phyloP scores from a whole-genome alignment of 495 filamentous ascomycete species.

The Neurospora tetrasperma region DNA sequence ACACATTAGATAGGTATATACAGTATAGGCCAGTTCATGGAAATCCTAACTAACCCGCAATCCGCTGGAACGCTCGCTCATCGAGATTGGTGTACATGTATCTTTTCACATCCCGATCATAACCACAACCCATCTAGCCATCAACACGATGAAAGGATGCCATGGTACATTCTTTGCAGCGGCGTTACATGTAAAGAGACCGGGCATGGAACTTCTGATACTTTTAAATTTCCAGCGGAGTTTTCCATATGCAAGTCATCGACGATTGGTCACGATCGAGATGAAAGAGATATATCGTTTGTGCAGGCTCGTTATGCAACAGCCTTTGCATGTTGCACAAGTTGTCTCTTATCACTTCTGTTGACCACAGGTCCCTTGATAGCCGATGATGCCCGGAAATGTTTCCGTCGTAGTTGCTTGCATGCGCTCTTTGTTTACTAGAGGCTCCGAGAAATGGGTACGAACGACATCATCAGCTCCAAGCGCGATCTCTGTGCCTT shows the following conservation, averaged over 20 bases:
- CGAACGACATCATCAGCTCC: not conserved
- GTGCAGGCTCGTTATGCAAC: not conserved
- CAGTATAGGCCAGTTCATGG: not conserved
- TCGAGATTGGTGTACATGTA: not conserved
- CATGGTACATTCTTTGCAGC: not conserved
- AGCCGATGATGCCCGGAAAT: not conserved
- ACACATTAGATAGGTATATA: too few relatives aligned
- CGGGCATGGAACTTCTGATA: not conserved
- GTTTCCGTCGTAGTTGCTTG: not conserved
- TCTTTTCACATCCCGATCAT: not conserved
- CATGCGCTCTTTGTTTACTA: not conserved
- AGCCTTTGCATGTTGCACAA: not conserved
- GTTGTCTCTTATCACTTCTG: not conserved
- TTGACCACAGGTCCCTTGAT: not conserved
- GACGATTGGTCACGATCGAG: not conserved
- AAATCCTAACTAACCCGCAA: not conserved
- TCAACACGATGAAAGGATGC: not conserved
- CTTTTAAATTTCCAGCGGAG: not conserved
- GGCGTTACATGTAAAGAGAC: not conserved
- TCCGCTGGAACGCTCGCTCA: not conserved
- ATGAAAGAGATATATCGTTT: not conserved
- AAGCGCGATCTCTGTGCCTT: not conserved
- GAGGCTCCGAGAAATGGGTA: not conserved
- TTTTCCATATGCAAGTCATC: not conserved
- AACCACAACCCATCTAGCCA: not conserved